Evolutionary conservation across 2,329 filamentous ascomycete species (phyloP), one percentile per base, ranked within the genome.

Genomic region (Zymoseptoria tritici): DNA sequence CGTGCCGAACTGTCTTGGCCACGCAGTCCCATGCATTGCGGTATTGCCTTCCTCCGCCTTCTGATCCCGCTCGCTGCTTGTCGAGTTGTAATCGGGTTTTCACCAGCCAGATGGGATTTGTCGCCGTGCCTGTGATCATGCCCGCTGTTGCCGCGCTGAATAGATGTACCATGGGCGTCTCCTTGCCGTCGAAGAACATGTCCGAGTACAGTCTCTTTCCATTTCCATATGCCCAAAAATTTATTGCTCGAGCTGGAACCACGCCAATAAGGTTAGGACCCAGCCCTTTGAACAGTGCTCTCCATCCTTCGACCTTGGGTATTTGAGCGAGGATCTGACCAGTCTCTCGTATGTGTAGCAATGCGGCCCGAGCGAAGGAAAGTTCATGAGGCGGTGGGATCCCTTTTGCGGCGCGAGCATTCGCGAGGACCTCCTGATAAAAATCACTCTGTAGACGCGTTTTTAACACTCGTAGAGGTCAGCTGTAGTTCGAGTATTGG

Each of bases 91-190:
- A 74, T 31, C 92, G 82, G 49, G 92, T 97, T 81, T 97, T 97
- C 71, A 97, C 85, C 64, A 97, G 83, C 92, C 92, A 97, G 70
- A 97, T 96, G 1, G 92, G 92, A 75, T 97, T 97, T 46, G 92
- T 97, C 21, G 88, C 90, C 0, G 93, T 97, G 53, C 90, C 90
- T 0, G 93, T 97, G 6, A 87, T 86, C 51, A 97, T 83, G 2
- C 92, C 92, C 0, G 92, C 91, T 16, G 83, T 80, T 1, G 89
- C 85, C 4, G 89, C 92, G 1, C 91, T 87, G 53, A 83, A 78
- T 8, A 96, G 80, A 73, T 96, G 91, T 9, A 96, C 86, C 80
- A 84, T 88, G 0, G 88, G 83, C 13, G 85, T 83, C 71, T 91
- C 84, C 67, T 85, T 72, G 54, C 87, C 85, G 66, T 84, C 71